These are phyloP conservation scores for Stylonectria norvegica DNA, from an alignment of 2,329 filamentous ascomycete species.

Conservation along the genomic window DNA sequence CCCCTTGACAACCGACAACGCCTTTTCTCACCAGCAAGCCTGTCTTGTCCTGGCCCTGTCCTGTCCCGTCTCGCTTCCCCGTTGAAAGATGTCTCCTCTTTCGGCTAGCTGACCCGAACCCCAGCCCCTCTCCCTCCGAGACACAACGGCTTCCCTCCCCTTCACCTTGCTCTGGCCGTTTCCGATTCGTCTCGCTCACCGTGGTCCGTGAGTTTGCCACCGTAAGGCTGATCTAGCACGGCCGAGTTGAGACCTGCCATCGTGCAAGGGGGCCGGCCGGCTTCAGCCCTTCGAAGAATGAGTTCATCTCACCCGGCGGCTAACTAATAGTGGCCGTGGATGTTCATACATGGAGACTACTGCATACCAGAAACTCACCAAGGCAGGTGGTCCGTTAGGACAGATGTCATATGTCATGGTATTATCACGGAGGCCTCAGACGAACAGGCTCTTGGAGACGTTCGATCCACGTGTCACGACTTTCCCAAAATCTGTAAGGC, in stretches of 20 bases:
- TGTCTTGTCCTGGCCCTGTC: no score
- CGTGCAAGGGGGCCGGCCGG: conserved; percentile 1
- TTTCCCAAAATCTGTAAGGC: conserved; percentile 22
- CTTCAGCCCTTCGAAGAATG: conserved; percentile 4
- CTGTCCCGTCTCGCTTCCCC: no score
- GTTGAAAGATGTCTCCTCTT: conserved; percentile 22
- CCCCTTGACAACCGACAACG: no score
- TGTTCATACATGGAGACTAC: not conserved
- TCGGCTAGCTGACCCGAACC: conserved; percentile 14
- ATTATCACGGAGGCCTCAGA: conserved; percentile 22
- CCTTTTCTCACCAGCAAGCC: no score
- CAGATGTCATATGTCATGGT: conserved; percentile 1
- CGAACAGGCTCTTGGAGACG: conserved; percentile 1
- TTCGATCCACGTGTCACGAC: conserved; percentile 10
- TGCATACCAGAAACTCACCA: no score
- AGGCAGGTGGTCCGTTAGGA: not conserved
- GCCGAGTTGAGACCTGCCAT: conserved; percentile 4
- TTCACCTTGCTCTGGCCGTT: conserved; percentile 12
- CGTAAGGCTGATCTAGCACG: conserved; percentile 22
- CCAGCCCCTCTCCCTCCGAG: conserved; percentile 1
- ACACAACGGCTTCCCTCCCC: not conserved
- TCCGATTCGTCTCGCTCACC: conserved; percentile 13
- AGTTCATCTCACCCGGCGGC: conserved; percentile 7
- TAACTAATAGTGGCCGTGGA: not conserved
- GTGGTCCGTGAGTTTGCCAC: conserved; percentile 18